These are phyloP conservation scores for Irpex sp. DNA, from an alignment of 1,284 basidiomycete species.

Conservation along the genomic window DNA sequence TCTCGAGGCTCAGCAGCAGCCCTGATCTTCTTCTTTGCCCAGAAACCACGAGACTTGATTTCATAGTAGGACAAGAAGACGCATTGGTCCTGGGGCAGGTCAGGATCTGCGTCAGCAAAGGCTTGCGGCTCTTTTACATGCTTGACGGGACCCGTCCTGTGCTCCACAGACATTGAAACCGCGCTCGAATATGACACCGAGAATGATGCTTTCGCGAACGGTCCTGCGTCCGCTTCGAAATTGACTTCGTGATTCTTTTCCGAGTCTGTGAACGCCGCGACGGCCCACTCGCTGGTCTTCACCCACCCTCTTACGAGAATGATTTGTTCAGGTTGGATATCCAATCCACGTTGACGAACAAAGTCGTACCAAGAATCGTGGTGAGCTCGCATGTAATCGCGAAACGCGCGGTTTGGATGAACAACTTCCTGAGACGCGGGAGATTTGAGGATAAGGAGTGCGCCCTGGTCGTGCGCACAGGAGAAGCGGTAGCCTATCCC, in stretches of 20 bases:
- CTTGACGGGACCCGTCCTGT: slow-evolving; percentile 1
- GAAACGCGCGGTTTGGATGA: slow-evolving; percentile 1
- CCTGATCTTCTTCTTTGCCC: slow-evolving; percentile 1
- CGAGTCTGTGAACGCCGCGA: slow-evolving; percentile 3
- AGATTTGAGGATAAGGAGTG: slow-evolving; percentile 4
- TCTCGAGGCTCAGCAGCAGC: not conserved
- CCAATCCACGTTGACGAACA: not conserved
- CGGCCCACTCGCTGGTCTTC: slow-evolving; percentile 6
- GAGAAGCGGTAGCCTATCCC: not conserved
- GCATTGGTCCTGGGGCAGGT: slow-evolving; percentile 4
- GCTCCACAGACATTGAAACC: slow-evolving; percentile 1
- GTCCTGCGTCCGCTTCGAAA: not conserved
- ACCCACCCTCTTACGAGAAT: slow-evolving; percentile 7
- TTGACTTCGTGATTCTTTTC: not conserved
- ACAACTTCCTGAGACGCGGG: slow-evolving; percentile 1
- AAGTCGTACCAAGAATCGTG: slow-evolving; percentile 6
- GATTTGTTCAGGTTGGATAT: not conserved
- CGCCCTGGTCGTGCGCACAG: slow-evolving; percentile 6
- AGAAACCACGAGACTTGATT: slow-evolving; percentile 1
- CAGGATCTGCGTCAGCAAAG: not conserved
- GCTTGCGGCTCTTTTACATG: not conserved
- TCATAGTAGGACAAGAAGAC: slow-evolving; percentile 8
- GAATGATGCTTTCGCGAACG: slow-evolving; percentile 3
- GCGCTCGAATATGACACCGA: not conserved
- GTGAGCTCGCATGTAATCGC: slow-evolving; percentile 5